Percentiles rank a stretch among this genome's conserved stretches.
These are phyloP conservation scores for Backusella sp. DNA, from an alignment of 192 early-diverging fungal genomes.

Conservation along the genomic window DNA sequence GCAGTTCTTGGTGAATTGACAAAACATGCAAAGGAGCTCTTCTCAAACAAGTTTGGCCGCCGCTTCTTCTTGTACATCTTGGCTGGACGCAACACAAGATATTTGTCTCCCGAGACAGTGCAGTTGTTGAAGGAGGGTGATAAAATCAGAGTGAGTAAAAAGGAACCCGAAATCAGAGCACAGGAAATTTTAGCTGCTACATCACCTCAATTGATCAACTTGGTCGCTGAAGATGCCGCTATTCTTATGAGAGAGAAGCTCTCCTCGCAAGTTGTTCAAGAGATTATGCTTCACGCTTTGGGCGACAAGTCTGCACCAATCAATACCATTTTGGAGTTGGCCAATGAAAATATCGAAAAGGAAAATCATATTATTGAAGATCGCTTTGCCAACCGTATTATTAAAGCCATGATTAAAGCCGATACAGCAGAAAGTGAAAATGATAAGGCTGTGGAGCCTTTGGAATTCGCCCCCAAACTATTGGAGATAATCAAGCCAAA, in stretches of 20 bases:
- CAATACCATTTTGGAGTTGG: slow-evolving; percentile 41
- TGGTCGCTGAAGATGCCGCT: slow-evolving; percentile 49
- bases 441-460: slow-evolving; percentile 35
- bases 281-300: slow-evolving; percentile 65
- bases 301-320: slow-evolving; percentile 45
- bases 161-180: slow-evolving; percentile 67
- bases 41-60: slow-evolving; percentile 71
- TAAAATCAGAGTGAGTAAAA: slow-evolving; percentile 70
- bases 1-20: slow-evolving; percentile 61
- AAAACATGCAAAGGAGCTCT: slow-evolving; percentile 49
- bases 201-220: slow-evolving; percentile 58
- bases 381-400: slow-evolving; percentile 47
- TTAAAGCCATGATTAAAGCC: slow-evolving; percentile 50
- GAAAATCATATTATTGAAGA: slow-evolving; percentile 43
- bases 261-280: slow-evolving; percentile 68
- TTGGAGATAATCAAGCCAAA: slow-evolving; percentile 30
- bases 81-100: slow-evolving; percentile 70
- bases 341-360: slow-evolving; percentile 35
- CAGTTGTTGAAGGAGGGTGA: slow-evolving; percentile 70
- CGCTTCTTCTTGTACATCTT: slow-evolving; percentile 82
- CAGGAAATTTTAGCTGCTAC: slow-evolving; percentile 68
- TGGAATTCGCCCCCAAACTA: slow-evolving; percentile 35
- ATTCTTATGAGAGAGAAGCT: slow-evolving; percentile 63
- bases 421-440: slow-evolving; percentile 32
- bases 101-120: slow-evolving; percentile 70